Evolutionary conservation across 2,329 filamentous ascomycete genomes (phyloP).

Genomic region (Beauveria scarabaeidicola): DNA sequence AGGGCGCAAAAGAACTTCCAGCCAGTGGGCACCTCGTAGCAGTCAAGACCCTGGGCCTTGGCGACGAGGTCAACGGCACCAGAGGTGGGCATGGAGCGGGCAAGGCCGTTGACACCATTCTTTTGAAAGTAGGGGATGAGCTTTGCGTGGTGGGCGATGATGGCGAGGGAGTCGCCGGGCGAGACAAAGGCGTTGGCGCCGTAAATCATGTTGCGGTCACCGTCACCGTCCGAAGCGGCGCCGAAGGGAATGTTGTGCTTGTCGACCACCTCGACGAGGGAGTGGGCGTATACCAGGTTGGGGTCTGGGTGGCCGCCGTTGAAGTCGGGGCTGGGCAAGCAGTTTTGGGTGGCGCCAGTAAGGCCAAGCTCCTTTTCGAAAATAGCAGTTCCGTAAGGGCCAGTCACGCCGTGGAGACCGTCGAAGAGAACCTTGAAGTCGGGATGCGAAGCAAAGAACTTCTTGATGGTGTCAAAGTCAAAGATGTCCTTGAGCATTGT

Average conservation of each 20-base stretch:
- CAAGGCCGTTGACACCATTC: conserved; percentile 90
- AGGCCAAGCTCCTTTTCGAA: conserved; percentile 91
- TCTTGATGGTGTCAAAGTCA: conserved; percentile 92
- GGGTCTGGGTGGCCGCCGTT: conserved; percentile 95
- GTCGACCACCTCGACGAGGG: conserved; percentile 87
- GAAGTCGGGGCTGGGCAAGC: conserved; percentile 86
- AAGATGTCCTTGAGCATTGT: conserved; percentile 98
- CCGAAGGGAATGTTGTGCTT: conserved; percentile 89
- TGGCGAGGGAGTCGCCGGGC: conserved; percentile 92
- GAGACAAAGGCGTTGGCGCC: conserved; percentile 94
- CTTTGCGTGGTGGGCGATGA: conserved; percentile 94
- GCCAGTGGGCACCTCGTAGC: conserved; percentile 95
- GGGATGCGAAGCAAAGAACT: conserved; percentile 76
- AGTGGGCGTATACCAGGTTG: conserved; percentile 94
- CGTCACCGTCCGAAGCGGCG: conserved; percentile 91
- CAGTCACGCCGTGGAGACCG: conserved; percentile 87
- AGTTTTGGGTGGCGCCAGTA: conserved; percentile 75
- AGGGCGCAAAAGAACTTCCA: conserved; percentile 99
- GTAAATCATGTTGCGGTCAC: conserved; percentile 99
- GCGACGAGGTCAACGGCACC: conserved; percentile 93
- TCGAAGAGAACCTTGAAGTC: conserved; percentile 98
- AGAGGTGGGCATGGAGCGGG: conserved; percentile 95
- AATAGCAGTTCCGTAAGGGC: conserved; percentile 88
- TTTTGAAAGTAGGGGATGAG: conserved; percentile 98
- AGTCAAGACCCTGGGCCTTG: conserved; percentile 82